phyloP scores from a whole-genome alignment of 495 filamentous ascomycete genomes.

The Podospora australis region DNA sequence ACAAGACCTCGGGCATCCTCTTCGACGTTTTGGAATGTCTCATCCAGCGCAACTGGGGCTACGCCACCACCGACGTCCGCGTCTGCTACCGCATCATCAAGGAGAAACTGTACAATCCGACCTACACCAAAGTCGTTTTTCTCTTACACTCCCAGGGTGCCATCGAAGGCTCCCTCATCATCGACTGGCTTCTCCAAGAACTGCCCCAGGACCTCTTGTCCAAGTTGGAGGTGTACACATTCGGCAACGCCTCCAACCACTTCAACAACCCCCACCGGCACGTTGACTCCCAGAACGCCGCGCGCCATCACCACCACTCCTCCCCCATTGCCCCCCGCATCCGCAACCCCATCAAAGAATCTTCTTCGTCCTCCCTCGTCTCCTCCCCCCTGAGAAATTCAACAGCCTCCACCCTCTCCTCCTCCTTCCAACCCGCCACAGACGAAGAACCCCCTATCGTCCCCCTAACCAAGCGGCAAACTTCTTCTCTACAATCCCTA shows the following conservation, averaged over 20 bases:
- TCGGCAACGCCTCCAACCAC: conserved; percentile 78
- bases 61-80: conserved; percentile 64
- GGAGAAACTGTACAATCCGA: conserved; percentile 47
- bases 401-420: conserved; percentile 21
- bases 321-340: too few relatives aligned
- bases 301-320: conserved; percentile 16
- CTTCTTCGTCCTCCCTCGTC: too few relatives aligned
- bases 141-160: conserved; percentile 79
- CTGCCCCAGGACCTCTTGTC: conserved; percentile 58
- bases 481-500: not conserved
- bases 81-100: conserved; percentile 52
- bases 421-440: too few relatives aligned
- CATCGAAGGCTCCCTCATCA: conserved; percentile 64
- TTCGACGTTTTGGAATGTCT: conserved; percentile 74
- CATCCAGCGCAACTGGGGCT: conserved; percentile 68
- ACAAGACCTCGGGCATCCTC: conserved; percentile 65
- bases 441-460: too few relatives aligned
- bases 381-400: conserved; percentile 21
- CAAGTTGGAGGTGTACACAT: conserved; percentile 80
- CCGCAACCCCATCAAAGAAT: too few relatives aligned
- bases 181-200: conserved; percentile 77
- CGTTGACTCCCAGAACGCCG: conserved; percentile 15
- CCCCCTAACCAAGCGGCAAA: too few relatives aligned
- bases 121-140: conserved; percentile 65
- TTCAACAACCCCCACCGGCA: conserved; percentile 71